Base-by-base conservation (phyloP, 139 green algal species). In the Dunaliella primolecta region DNA sequence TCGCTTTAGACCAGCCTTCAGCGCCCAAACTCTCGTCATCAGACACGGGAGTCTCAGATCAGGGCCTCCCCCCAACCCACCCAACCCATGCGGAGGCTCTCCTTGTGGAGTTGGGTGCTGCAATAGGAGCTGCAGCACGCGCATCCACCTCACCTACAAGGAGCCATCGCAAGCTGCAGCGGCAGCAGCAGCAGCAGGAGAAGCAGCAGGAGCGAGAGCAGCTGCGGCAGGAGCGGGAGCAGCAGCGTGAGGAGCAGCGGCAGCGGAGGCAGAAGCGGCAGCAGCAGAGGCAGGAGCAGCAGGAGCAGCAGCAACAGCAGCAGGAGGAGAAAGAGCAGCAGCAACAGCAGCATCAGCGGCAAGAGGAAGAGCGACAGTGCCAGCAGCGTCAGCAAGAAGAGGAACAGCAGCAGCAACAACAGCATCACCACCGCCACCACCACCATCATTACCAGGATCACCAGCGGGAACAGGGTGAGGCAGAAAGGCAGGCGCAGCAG, bases 161-260 rank as follows among this genome's bases (percentile, higher is more conserved):
- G n/a, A n/a, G n/a, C n/a, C 46, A 64, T 7, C 15, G 15, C 15
- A 15, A 15, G 15, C 46, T 25, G 46, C 46, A 64, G 46, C 15
- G 7, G n/a, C 2, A 24, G 21, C 34, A 2, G 34, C 36, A 3
- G 11, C 74, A 23, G 30, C 74, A 79, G 31, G 3, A 35, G 7
- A 7, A 79, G 74, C 74, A 79, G 74, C 25, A 25, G 29, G 30
- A 46, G 1, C 80, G 75, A 33, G 20, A 35, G 34, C 82, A 85
- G 33, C 30, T 71, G 82, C 82, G 64, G 82, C 82, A 85, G 82
- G 32, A 72, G 70, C 70, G 23, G 29, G 32, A 57, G 35, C 70
- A 64, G 46, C 46, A 15, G 7, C 7, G 15, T 7, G 46, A 64
- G 46, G 46, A 7, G 46, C 46, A 15, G 46, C 7, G 15, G 46